Evolutionary conservation across 495 filamentous ascomycete genomes (phyloP).

Genomic region (Collariella sp.): DNA sequence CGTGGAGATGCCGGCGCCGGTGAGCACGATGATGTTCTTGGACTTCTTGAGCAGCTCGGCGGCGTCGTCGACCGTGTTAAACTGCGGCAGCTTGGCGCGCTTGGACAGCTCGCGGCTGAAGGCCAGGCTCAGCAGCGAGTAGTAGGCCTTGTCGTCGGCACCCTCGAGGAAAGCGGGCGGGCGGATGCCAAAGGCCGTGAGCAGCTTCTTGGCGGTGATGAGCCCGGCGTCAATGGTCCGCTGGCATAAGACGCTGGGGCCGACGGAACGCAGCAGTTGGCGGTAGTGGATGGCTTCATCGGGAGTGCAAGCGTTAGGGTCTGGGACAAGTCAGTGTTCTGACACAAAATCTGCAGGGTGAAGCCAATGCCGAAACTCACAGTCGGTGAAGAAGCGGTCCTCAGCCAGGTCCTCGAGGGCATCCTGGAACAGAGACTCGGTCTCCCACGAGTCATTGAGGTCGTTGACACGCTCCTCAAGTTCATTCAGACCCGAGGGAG

Average conservation of each 20-base stretch:
- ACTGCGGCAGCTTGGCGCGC: slow-evolving; percentile 67
- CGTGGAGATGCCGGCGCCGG: slow-evolving; percentile 87
- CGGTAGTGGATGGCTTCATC: slow-evolving; percentile 64
- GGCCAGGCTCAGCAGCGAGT: slow-evolving; percentile 62
- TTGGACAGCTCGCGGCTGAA: slow-evolving; percentile 77
- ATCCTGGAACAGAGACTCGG: slow-evolving; percentile 59
- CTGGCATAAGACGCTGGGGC: slow-evolving; percentile 65
- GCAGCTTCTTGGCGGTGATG: slow-evolving; percentile 71
- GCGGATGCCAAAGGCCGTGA: slow-evolving; percentile 83
- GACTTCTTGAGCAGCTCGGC: slow-evolving; percentile 63
- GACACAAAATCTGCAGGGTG: slow-evolving; percentile 16
- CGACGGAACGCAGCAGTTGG: slow-evolving; percentile 61
- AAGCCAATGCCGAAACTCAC: slow-evolving; percentile 28
- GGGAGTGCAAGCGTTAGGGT: slow-evolving; percentile 56
- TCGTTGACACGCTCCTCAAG: slow-evolving; percentile 55
- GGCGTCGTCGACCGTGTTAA: slow-evolving; percentile 84
- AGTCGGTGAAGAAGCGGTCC: slow-evolving; percentile 49
- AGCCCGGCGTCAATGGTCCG: slow-evolving; percentile 58
- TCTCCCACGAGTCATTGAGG: slow-evolving; percentile 57
- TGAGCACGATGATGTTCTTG: slow-evolving; percentile 84
- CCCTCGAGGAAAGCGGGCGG: slow-evolving; percentile 71
- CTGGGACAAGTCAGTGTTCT: slow-evolving; percentile 6
- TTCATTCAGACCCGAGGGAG: slow-evolving; percentile 28
- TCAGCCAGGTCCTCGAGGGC: slow-evolving; percentile 55
- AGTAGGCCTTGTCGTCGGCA: slow-evolving; percentile 63